These are phyloP conservation scores for Colletotrichum filicis DNA, from an alignment of 2,329 filamentous ascomycete genomes.

Conservation along the genomic window DNA sequence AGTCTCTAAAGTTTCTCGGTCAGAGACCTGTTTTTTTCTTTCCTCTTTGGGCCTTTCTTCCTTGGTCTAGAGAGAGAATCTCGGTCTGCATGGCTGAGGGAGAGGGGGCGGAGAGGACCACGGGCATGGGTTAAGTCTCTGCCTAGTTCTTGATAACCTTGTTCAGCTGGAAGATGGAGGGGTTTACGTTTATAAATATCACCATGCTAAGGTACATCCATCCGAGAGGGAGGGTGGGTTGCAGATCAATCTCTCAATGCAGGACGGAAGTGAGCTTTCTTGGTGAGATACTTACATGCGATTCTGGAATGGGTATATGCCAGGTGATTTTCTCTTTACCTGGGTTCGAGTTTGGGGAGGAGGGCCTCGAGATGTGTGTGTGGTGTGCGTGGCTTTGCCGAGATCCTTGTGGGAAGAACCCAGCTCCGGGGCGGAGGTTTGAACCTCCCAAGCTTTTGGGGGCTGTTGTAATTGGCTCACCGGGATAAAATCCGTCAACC, in stretches of 20 bases:
- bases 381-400: neutral
- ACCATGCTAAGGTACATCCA: neutral
- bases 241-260: neutral
- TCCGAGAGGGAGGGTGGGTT: neutral
- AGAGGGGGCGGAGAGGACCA: neutral
- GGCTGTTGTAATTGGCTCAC: neutral
- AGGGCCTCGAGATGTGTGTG: neutral
- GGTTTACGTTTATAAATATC: constrained; percentile 2
- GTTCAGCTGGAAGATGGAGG: neutral
- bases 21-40: too few relatives aligned
- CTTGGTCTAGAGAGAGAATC: neutral
- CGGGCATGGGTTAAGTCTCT: neutral
- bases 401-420: neutral
- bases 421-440: neutral
- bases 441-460: neutral
- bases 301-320: neutral
- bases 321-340: neutral
- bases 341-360: neutral
- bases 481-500: neutral
- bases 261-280: neutral
- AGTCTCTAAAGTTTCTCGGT: neutral
- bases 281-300: neutral
- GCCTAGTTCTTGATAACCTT: neutral
- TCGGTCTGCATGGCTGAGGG: neutral
- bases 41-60: neutral